Conservation (phyloP, 192 early-diverging fungal genomes). For the Martensiomyces pterosporus region DNA sequence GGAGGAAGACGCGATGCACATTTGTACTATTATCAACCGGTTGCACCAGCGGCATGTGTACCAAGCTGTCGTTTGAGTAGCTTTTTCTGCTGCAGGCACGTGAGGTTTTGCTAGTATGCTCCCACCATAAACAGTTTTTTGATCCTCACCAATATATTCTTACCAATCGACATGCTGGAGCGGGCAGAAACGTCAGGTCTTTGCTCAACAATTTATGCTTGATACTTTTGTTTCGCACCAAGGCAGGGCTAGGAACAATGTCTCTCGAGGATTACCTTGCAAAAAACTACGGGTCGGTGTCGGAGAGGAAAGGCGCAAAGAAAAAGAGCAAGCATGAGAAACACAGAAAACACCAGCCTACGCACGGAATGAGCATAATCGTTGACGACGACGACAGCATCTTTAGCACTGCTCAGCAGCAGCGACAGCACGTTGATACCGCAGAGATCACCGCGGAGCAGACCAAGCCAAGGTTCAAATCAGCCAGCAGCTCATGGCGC, state of each 20-base stretch:
- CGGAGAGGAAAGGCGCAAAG: conserved; percentile 12
- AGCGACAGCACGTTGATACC: no score
- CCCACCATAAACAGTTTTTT: no score
- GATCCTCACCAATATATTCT: no score
- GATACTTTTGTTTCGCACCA: background rate
- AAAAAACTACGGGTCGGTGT: conserved; percentile 36
- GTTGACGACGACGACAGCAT: conserved; percentile 23
- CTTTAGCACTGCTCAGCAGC: no score
- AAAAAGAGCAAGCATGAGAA: conserved; percentile 16
- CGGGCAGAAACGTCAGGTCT: no score
- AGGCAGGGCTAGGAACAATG: no score
- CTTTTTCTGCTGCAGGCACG: background rate
- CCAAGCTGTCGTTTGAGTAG: background rate
- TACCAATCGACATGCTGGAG: no score
- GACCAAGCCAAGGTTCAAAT: conserved; percentile 7
- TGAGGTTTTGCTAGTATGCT: no score
- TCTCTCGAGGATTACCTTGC: conserved; percentile 39
- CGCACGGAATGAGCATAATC: conserved; percentile 11
- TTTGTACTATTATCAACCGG: conserved; percentile 38
- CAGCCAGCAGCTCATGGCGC: conserved; percentile 18
- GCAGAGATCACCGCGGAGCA: no score
- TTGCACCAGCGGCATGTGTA: conserved; percentile 10
- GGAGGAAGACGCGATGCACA: conserved; percentile 50
- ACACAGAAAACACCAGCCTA: background rate
- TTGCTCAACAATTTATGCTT: no score